Base-by-base conservation (phyloP, 768 basidiomycete genomes). In the Sarcodon sp. region DNA sequence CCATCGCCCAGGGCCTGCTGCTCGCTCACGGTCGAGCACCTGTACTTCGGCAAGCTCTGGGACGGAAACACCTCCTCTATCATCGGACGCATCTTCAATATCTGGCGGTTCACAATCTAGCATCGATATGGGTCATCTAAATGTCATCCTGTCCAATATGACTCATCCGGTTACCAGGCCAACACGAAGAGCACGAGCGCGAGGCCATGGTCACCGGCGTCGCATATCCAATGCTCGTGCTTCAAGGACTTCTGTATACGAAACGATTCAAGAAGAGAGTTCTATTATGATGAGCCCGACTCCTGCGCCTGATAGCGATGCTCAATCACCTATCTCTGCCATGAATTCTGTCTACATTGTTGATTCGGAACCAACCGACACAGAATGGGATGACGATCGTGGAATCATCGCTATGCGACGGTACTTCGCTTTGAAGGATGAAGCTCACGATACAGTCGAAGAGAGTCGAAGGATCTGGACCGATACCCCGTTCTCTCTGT, bases 51-150 rank as follows among this genome's bases (percentile, higher is more conserved):
- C 69, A 0, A 79, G 75, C 57, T 83, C 82, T 10, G 83, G 81
- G 35, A 68, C 63, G 10, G 82, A 84, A 9, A 86, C 85, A 0
- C 83, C 83, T 5, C 82, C 85, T 0, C 69, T 87, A 3, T 82
- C 81, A 1, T 59, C 71, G 4, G 84, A 86, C 50, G 77, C 76
- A 3, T 81, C 80, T 1, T 84, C 73, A 0, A 63, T 78, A 43
- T 83, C 80, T 0, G 82, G 77, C 4, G 81, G 80, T 33, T 88
- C 86, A 0, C 76, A 83, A 59, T 86, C 83, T 0, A 87, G 85
- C 63, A 79, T 87, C 48, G 86, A 89, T 59, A 59, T 87, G 2
- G 70, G 73, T 0, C 76, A 78, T 1, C 60, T 89, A 47, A 77
- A 77, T 51, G 52, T 65, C 3, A 61, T 77, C 13, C 69, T 89